phyloP scores from a whole-genome alignment of 169 alveolate species.

The Plasmodium vivax region DNA sequence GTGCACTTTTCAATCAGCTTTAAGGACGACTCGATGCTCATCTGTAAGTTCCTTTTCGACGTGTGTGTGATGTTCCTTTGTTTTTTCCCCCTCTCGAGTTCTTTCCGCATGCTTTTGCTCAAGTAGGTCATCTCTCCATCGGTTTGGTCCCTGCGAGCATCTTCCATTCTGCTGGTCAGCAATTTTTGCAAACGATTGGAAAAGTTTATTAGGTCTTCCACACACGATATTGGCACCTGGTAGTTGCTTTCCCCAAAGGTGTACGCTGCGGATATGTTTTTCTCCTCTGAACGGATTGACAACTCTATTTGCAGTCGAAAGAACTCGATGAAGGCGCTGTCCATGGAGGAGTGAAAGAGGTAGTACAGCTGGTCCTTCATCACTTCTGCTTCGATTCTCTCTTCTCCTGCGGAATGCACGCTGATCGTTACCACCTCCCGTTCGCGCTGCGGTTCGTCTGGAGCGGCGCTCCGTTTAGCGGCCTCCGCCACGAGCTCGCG shows the following conservation, averaged over 20 bases:
- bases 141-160: background rate
- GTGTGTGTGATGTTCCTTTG: slow-evolving; percentile 34
- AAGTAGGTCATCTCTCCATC: slow-evolving; percentile 8
- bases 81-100: slow-evolving; percentile 38
- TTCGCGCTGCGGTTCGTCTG: background rate
- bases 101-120: slow-evolving; percentile 21
- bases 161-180: background rate
- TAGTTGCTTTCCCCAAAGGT: background rate
- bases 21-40: slow-evolving; percentile 66
- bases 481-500: background rate
- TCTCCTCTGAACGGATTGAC: background rate
- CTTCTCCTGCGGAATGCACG: background rate
- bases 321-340: slow-evolving; percentile 20
- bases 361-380: slow-evolving; percentile 51
- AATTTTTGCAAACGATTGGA: slow-evolving; percentile 20
- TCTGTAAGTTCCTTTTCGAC: slow-evolving; percentile 46
- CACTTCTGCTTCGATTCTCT: slow-evolving; percentile 38
- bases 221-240: background rate
- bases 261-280: background rate
- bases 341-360: slow-evolving; percentile 53
- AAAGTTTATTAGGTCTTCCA: slow-evolving; percentile 42
- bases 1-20: slow-evolving; percentile 51
- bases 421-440: slow-evolving; percentile 14
- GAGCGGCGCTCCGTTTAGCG: background rate
- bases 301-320: slow-evolving; percentile 6